These are phyloP conservation scores for Diversispora epigaea DNA, from an alignment of 192 early-diverging fungal genomes.

Conservation along the genomic window DNA sequence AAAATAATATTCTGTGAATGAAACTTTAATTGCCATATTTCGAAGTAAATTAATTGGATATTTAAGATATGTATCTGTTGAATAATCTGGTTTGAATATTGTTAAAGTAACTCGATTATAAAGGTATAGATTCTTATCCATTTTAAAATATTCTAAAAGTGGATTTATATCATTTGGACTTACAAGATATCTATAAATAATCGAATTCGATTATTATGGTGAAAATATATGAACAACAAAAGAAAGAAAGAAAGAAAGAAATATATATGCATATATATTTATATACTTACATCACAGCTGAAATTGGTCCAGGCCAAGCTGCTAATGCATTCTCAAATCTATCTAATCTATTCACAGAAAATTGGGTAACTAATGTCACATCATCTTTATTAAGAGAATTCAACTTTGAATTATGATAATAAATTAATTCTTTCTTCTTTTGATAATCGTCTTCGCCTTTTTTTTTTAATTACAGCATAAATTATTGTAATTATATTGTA, in stretches of 20 bases:
- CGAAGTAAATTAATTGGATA: conserved; percentile 57
- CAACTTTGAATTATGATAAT: conserved; percentile 34
- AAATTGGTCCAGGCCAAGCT: conserved; percentile 51
- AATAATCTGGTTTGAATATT: conserved; percentile 50
- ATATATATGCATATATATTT: too few relatives aligned
- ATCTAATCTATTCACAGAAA: conserved; percentile 52
- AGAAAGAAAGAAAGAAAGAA: too few relatives aligned
- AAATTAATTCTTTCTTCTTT: conserved; percentile 32
- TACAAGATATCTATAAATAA: conserved; percentile 44
- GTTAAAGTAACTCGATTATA: conserved; percentile 36
- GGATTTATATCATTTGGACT: conserved; percentile 41
- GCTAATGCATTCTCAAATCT: conserved; percentile 44
- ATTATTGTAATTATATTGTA: not conserved
- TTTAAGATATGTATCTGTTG: conserved; percentile 33
- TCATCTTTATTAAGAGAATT: conserved; percentile 29
- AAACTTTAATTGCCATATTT: conserved; percentile 45
- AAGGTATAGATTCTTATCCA: conserved; percentile 29
- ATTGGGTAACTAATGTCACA: conserved; percentile 51
- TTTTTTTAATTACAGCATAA: too few relatives aligned
- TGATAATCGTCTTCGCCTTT: too few relatives aligned
- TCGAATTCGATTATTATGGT: too few relatives aligned
- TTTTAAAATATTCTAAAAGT: conserved; percentile 42
- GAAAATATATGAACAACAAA: too few relatives aligned
- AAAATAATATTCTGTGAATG: conserved; percentile 46
- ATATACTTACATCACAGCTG: conserved; percentile 43